These are phyloP conservation scores for Plenodomus tracheiphilus DNA, from an alignment of 2,329 filamentous ascomycete genomes.

Conservation along the genomic window DNA sequence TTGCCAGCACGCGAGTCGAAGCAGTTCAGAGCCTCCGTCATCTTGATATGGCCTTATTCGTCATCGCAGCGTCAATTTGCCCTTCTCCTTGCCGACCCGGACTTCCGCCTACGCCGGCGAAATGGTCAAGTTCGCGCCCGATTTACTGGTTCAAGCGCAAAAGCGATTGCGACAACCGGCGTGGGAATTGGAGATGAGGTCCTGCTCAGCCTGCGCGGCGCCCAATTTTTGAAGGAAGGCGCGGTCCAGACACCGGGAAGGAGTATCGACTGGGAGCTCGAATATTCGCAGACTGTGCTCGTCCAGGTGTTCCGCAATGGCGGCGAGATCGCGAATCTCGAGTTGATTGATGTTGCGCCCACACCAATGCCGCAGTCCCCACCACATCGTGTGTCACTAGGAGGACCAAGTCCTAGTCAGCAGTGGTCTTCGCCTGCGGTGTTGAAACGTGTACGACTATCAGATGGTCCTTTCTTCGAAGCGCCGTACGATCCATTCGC, in stretches of 20 bases:
- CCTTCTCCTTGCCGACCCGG: conserved; percentile 80
- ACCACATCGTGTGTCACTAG: conserved; percentile 11
- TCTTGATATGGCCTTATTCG: conserved; percentile 90
- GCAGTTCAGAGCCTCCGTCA: conserved; percentile 70
- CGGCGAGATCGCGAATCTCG: conserved; percentile 54
- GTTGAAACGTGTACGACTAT: conserved; percentile 67
- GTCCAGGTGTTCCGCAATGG: conserved; percentile 51
- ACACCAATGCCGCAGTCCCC: conserved; percentile 34
- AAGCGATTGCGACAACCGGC: conserved; percentile 65
- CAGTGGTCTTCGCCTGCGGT: conserved; percentile 80
- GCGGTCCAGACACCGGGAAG: conserved; percentile 60
- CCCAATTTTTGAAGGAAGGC: conserved; percentile 62
- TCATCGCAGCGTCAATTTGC: conserved; percentile 73
- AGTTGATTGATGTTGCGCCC: conserved; percentile 52
- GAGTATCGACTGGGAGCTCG: conserved; percentile 61
- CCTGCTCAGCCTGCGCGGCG: conserved; percentile 69
- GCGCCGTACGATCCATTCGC: conserved; percentile 65
- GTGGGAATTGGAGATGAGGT: conserved; percentile 81
- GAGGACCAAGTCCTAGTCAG: conserved; percentile 9
- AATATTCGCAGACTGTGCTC: conserved; percentile 48
- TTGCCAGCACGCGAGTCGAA: conserved; percentile 34
- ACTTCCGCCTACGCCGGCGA: conserved; percentile 75
- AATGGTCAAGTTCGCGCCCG: conserved; percentile 81
- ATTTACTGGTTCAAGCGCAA: conserved; percentile 72
- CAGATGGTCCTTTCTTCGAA: conserved; percentile 69